Conservation (phyloP, 2,329 filamentous ascomycete species). For the Fusarium goolgardi region DNA sequence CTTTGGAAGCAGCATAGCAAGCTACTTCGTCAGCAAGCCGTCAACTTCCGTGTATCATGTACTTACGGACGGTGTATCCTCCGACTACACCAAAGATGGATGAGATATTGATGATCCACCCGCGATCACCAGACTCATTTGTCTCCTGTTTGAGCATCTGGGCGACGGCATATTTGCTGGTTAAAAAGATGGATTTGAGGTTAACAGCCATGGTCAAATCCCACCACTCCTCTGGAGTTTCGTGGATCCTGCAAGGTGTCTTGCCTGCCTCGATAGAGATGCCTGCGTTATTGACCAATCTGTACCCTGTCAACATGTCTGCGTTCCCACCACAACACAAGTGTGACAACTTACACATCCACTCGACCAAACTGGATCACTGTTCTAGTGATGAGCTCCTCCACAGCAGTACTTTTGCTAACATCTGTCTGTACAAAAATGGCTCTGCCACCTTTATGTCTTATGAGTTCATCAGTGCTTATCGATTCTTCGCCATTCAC, state of each 20-base stretch:
- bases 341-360: conserved; percentile 40
- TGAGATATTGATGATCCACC: conserved; percentile 63
- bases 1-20: conserved; percentile 62
- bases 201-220: conserved; percentile 57
- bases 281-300: conserved; percentile 58
- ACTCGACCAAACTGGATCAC: conserved; percentile 39
- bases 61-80: conserved; percentile 38
- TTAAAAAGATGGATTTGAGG: conserved; percentile 53
- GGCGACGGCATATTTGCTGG: conserved; percentile 57
- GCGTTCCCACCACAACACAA: conserved; percentile 28
- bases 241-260: conserved; percentile 57
- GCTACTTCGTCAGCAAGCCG: conserved; percentile 12
- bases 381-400: conserved; percentile 50
- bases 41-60: rapidly evolving
- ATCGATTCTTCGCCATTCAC: conserved; percentile 46
- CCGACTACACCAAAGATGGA: conserved; percentile 58
- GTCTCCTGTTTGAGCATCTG: conserved; percentile 64
- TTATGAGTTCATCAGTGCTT: conserved; percentile 52
- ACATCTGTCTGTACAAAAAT: conserved; percentile 60
- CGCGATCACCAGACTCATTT: conserved; percentile 54
- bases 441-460: conserved; percentile 48
- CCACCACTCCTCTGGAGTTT: conserved; percentile 58
- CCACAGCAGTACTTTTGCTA: conserved; percentile 51
- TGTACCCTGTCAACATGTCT: conserved; percentile 19
- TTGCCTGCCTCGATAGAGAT: conserved; percentile 51